Base-by-base conservation (phyloP, 2,329 filamentous ascomycete genomes). In the Anisogramma anomala region DNA sequence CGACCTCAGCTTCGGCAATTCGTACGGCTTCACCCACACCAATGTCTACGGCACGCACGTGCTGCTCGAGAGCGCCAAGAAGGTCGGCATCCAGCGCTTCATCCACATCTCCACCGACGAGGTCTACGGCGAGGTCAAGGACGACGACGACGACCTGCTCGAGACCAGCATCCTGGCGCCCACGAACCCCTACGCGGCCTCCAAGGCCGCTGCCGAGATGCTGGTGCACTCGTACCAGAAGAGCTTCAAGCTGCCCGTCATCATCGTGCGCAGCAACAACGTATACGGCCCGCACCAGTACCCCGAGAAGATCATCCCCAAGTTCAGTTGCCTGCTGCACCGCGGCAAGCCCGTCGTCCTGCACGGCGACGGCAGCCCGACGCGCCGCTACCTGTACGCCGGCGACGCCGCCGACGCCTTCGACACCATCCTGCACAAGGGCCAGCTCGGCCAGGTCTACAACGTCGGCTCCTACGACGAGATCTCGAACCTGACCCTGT, bases 41-140 rank as follows among this genome's bases (percentile, higher is more conserved):
- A 91, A 89, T 51, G 84, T 88, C 11, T 81, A 84, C 49, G 84
- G 84, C 33, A 89, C 84, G n/a, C 83, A 89, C 58, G 81, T 86
- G 27, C 69, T 89, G 44, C 66, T 89, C 7, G 84, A 91, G 60
- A 79, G 79, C 53, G 79, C 82, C 36, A 81, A 82, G 58, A 80
- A 81, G 56, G 71, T 82, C 36, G 72, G 72, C 25, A 70, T 89
- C 55, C 74, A 71, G 50, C 71, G 79, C 36, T 89, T 89, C 59
- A 79, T 89, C 53, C 84, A 89, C 58, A 77, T 89, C 48, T 86
- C 82, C 8, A 89, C 84, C 1, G 84, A 91, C 56, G 84, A 89
- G 63, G 84, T 89, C 1, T 89, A 89, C 52, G 84, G 84, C 31
- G 84, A 89, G 57, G 81, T 85, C 45, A 75, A 75, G 45, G 75